phyloP scores from a whole-genome alignment of 805 yeast species.

The Metschnikowia corniflorae region DNA sequence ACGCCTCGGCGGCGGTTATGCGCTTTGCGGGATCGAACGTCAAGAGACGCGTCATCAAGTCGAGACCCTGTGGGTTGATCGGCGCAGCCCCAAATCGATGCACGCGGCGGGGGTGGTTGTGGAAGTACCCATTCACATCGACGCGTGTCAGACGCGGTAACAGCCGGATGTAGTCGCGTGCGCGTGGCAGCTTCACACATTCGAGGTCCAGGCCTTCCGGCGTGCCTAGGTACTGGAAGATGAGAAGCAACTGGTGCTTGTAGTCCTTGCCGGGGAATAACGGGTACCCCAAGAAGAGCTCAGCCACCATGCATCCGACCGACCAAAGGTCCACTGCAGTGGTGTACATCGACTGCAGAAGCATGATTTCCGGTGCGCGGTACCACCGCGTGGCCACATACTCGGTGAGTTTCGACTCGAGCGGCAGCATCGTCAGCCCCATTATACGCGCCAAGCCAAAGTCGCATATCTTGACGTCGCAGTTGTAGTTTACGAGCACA shows the following conservation, averaged over 20 bases:
- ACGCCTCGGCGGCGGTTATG: slow-evolving; percentile 11
- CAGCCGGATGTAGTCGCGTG: slow-evolving; percentile 16
- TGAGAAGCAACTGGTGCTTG: slow-evolving; percentile 61
- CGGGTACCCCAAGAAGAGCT: slow-evolving; percentile 58
- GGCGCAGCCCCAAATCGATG: slow-evolving; percentile 12
- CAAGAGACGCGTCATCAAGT: slow-evolving; percentile 15
- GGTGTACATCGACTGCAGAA: slow-evolving; percentile 66
- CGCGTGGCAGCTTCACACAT: slow-evolving; percentile 15
- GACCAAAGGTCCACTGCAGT: slow-evolving; percentile 81
- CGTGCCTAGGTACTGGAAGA: slow-evolving; percentile 67
- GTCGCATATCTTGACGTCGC: slow-evolving; percentile 76
- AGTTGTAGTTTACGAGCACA: slow-evolving; percentile 59
- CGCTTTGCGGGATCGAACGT: slow-evolving; percentile 15
- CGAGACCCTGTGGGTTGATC: slow-evolving; percentile 15
- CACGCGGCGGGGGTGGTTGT: slow-evolving; percentile 14
- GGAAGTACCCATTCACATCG: slow-evolving; percentile 5
- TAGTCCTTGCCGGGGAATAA: slow-evolving; percentile 76
- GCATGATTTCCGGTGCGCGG: slow-evolving; percentile 81
- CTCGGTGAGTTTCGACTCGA: slow-evolving; percentile 58
- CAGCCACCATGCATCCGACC: slow-evolving; percentile 75
- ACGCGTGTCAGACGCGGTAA: slow-evolving; percentile 9
- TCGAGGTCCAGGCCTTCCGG: slow-evolving; percentile 39
- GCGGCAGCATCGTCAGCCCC: slow-evolving; percentile 38
- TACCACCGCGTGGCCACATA: slow-evolving; percentile 87
- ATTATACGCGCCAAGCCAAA: slow-evolving; percentile 64